Base-by-base conservation (phyloP, 108 stramenopile genomes). In the Cyclotella choctawhatcheeana region DNA sequence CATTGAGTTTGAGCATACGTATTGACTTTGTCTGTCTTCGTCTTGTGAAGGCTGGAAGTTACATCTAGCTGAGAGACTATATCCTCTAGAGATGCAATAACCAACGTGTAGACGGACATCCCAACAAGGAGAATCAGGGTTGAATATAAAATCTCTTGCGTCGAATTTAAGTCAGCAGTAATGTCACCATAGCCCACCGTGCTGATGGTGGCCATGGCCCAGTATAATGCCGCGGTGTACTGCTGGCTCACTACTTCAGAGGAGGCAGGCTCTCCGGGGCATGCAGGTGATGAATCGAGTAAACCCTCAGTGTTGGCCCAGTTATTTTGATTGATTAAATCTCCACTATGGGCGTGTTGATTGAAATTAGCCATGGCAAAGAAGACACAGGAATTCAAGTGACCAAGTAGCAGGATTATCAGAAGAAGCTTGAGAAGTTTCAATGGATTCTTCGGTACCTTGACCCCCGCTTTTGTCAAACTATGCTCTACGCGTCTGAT, bases 61-160 rank as follows among this genome's bases (percentile, higher is more conserved):
- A 88, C 83, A 47, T 88, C 88, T 40, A 86, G 61, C 62, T 88
- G 85, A 40, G 85, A 55, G 27, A 88, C 85, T 18, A 88, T 86
- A 63, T 88, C 88, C 66, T 86, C 84, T 56, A 88, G 29, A 0
- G 61, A 76, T 26, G 70, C 82, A 73, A 88, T 81, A 18, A 84
- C 64, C 12, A 86, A 26, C 6, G 85, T 79, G 68, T 84, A 88
- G 31, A 86, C 74, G 2, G 56, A n/a, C 35, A 72, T 82, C 26
- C 84, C 83, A 6, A 86, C 32, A 18, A 88, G 32, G 10, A 88
- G 55, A 8, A 82, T 68, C 0, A 82, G 37, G 7, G 81, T 81
- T 25, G 77, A 67, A 47, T 82, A 88, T 44, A 79, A 43, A 26
- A 85, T 73, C 73, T 88, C 88, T 26, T 44, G 32, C 2, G 56